These are phyloP conservation scores for Acanthamoeba healyi DNA, from an alignment of 208 protist genomes.

Conservation along the genomic window DNA sequence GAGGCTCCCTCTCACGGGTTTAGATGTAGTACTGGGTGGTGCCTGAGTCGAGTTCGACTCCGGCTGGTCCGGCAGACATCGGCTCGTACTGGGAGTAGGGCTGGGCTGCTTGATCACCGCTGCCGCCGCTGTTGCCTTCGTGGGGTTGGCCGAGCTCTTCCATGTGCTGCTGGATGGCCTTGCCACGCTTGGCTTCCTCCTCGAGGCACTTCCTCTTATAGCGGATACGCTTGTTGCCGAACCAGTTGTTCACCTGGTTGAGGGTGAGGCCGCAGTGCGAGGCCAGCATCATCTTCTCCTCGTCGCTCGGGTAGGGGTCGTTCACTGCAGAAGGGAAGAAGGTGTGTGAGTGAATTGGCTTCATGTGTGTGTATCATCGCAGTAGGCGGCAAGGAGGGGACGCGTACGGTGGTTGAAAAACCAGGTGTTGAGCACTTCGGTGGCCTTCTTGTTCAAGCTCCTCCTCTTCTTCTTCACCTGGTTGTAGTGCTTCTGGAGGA, in stretches of 20 bases:
- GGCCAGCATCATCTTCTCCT: constrained; percentile 72
- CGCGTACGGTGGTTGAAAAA: constrained; percentile 65
- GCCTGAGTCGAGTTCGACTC: constrained; percentile 43
- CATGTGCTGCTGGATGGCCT: constrained; percentile 32
- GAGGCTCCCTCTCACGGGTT: not conserved
- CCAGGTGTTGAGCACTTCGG: constrained; percentile 75
- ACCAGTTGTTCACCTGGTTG: constrained; percentile 78
- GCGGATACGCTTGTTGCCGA: constrained; percentile 77
- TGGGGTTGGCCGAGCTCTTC: not conserved
- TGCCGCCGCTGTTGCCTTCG: not conserved
- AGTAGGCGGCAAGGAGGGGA: not conserved
- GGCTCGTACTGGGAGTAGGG: not conserved
- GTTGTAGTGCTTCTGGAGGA: constrained; percentile 69
- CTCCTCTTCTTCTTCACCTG: constrained; percentile 68
- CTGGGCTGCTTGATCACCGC: not conserved
- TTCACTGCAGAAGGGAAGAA: not conserved
- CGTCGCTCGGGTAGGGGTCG: constrained; percentile 74
- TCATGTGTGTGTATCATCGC: too few species aligned
- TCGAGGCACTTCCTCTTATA: constrained; percentile 71
- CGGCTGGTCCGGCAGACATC: constrained; percentile 15
- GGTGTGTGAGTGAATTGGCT: not conserved
- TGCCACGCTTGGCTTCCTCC: constrained; percentile 62
- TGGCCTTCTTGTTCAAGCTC: constrained; percentile 72
- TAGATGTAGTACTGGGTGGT: constrained; percentile 53
- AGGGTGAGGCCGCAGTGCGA: constrained; percentile 66